Conservation (phyloP, 345 rosid genomes). For the Pelargonium nanum region DNA sequence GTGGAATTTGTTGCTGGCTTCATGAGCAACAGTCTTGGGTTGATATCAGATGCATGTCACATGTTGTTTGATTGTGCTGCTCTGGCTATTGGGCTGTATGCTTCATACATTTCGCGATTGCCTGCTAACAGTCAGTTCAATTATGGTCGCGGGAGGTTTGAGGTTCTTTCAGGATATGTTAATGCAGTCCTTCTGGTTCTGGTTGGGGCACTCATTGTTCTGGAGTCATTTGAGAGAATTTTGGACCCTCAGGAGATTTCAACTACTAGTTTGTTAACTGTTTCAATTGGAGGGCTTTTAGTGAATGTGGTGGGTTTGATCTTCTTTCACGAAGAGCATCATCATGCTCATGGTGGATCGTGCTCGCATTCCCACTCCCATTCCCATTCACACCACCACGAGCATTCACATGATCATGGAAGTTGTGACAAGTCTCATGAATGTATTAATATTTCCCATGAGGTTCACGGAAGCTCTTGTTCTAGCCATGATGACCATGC, state of each 20-base stretch:
- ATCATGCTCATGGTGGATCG: constrained; percentile 97
- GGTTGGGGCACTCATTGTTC: constrained; percentile 78
- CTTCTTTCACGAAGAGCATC: constrained; percentile 97
- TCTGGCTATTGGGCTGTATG: constrained; percentile 81
- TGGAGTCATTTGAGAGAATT: constrained; percentile 90
- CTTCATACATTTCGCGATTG: constrained; percentile 80
- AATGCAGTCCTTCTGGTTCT: constrained; percentile 87
- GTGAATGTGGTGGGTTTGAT: constrained; percentile 82
- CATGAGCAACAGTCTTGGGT: constrained; percentile 95
- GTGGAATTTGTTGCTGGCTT: constrained; percentile 89
- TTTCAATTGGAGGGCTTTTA: constrained; percentile 82
- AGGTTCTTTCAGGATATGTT: constrained; percentile 87
- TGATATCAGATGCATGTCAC: constrained; percentile 94
- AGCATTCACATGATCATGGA: constrained; percentile 20
- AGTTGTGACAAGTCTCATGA: constrained; percentile 29
- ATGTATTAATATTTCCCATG: constrained; percentile 25
- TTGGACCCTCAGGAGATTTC: constrained; percentile 97
- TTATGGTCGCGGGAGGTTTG: constrained; percentile 93
- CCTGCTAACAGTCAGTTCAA: constrained; percentile 87
- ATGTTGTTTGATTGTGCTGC: constrained; percentile 99
- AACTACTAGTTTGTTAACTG: constrained; percentile 66
- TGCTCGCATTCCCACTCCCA: constrained; percentile 30
- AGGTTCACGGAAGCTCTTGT: constrained; percentile 22
- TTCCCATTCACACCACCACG: constrained; percentile 23
- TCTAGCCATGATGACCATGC: constrained; percentile 16